phyloP scores from a whole-genome alignment of 2,329 filamentous ascomycete genomes.

The Phialocephala subalpina region DNA sequence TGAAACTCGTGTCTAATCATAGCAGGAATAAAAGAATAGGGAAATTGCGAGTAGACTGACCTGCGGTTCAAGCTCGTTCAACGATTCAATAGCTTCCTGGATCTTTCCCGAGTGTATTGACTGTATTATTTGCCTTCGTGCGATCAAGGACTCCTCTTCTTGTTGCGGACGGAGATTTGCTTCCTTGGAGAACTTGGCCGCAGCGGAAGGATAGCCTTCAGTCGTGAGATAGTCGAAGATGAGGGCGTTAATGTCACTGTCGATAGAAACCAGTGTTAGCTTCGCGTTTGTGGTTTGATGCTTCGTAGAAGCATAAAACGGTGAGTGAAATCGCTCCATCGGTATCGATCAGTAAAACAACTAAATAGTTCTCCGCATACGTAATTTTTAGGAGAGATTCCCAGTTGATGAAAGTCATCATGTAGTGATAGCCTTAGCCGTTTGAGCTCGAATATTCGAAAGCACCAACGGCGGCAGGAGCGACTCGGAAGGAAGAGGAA shows the following conservation, averaged over 20 bases:
- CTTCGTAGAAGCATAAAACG: not conserved
- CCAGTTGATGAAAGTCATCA: slow-evolving; percentile 94
- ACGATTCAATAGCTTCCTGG: slow-evolving; percentile 80
- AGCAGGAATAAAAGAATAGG: slow-evolving; percentile 51
- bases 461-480: slow-evolving; percentile 14
- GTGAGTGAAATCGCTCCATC: slow-evolving; percentile 21
- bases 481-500: slow-evolving; percentile 37
- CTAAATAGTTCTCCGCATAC: slow-evolving; percentile 90
- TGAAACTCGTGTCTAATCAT: slow-evolving; percentile 98
- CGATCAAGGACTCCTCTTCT: slow-evolving; percentile 75
- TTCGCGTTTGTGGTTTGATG: slow-evolving; percentile 7
- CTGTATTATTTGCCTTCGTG: slow-evolving; percentile 83
- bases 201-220: slow-evolving; percentile 92
- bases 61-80: slow-evolving; percentile 91
- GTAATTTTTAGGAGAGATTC: slow-evolving; percentile 98
- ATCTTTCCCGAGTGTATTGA: slow-evolving; percentile 88
- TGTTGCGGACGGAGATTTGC: slow-evolving; percentile 83
- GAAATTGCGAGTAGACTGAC: slow-evolving; percentile 61
- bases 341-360: slow-evolving; percentile 72
- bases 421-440: slow-evolving; percentile 46
- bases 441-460: slow-evolving; percentile 19
- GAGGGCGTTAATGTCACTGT: slow-evolving; percentile 91
- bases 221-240: slow-evolving; percentile 97
- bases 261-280: slow-evolving; percentile 35
- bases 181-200: slow-evolving; percentile 92